phyloP scores from a whole-genome alignment of 23 red algal species.

The Gracilaria gracilis region DNA sequence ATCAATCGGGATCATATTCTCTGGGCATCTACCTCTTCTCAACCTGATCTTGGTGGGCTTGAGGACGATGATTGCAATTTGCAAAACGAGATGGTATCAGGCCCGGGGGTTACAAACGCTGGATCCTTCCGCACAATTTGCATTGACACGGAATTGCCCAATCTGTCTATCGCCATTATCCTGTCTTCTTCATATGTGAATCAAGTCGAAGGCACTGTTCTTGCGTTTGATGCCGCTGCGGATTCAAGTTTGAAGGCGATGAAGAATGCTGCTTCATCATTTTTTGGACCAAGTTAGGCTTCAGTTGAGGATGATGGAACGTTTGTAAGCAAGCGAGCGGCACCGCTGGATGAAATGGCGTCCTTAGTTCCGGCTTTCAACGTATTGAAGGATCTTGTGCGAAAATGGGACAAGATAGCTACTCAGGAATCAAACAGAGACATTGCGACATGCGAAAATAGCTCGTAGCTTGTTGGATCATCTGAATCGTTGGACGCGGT shows the following conservation, averaged over 20 bases:
- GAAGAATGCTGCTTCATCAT: not conserved
- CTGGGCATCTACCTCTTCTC: slow-evolving; percentile 53
- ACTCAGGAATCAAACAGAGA: slow-evolving; percentile 11
- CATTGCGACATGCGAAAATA: slow-evolving; percentile 34
- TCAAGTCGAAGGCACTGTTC: slow-evolving; percentile 69
- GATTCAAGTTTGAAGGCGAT: slow-evolving; percentile 7
- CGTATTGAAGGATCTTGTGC: slow-evolving; percentile 70
- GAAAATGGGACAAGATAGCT: slow-evolving; percentile 57
- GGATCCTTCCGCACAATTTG: slow-evolving; percentile 83
- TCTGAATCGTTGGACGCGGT: slow-evolving; percentile 65
- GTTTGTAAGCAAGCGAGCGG: not conserved
- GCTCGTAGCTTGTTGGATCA: slow-evolving; percentile 76
- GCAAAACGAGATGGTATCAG: slow-evolving; percentile 55
- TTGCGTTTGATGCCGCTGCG: slow-evolving; percentile 77
- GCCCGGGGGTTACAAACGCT: slow-evolving; percentile 57
- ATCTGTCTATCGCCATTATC: slow-evolving; percentile 70
- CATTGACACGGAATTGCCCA: slow-evolving; percentile 71
- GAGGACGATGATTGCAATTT: slow-evolving; percentile 78
- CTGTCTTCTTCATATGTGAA: slow-evolving; percentile 77
- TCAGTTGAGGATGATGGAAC: slow-evolving; percentile 20
- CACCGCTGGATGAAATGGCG: slow-evolving; percentile 75
- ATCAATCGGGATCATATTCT: slow-evolving; percentile 75
- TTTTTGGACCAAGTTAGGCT: not conserved
- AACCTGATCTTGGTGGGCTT: slow-evolving; percentile 67
- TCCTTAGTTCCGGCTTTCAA: slow-evolving; percentile 70